Evolutionary conservation across 768 basidiomycete genomes (phyloP).

Genomic region (Omphalotus guepiniiformis): DNA sequence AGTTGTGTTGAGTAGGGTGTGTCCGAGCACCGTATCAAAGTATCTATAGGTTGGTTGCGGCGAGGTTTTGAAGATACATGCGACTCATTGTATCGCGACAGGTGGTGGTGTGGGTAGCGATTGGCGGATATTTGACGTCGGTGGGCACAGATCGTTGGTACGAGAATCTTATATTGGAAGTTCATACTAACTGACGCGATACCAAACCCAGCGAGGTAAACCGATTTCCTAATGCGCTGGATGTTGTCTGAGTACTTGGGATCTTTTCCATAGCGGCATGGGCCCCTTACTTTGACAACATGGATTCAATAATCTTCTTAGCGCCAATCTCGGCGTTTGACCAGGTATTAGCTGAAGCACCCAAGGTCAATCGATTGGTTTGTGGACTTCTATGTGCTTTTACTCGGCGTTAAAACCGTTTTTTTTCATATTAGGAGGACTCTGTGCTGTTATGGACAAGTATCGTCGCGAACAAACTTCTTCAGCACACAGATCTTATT

Average conservation of each 20-base stretch:
- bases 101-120: constrained; percentile 26
- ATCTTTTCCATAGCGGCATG: constrained; percentile 40
- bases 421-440: constrained; percentile 51
- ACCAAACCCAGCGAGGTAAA: constrained; percentile 2
- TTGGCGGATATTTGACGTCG: constrained; percentile 50
- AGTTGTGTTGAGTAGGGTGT: constrained; percentile 42
- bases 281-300: constrained; percentile 63
- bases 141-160: constrained; percentile 65
- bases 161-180: constrained; percentile 19
- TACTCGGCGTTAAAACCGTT: background rate
- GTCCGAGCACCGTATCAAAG: constrained; percentile 66
- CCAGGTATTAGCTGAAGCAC: constrained; percentile 64
- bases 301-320: constrained; percentile 69
- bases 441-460: constrained; percentile 73
- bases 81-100: constrained; percentile 4
- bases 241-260: background rate
- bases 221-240: background rate
- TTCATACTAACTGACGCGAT: background rate
- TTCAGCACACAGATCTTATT: constrained; percentile 68
- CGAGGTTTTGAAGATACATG: constrained; percentile 13
- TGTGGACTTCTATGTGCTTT: constrained; percentile 9
- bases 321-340: constrained; percentile 71
- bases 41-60: constrained; percentile 36
- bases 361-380: constrained; percentile 58
- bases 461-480: constrained; percentile 66